Evolutionary conservation across 116 monocot genomes (phyloP).

Genomic region (Zostera marina): DNA sequence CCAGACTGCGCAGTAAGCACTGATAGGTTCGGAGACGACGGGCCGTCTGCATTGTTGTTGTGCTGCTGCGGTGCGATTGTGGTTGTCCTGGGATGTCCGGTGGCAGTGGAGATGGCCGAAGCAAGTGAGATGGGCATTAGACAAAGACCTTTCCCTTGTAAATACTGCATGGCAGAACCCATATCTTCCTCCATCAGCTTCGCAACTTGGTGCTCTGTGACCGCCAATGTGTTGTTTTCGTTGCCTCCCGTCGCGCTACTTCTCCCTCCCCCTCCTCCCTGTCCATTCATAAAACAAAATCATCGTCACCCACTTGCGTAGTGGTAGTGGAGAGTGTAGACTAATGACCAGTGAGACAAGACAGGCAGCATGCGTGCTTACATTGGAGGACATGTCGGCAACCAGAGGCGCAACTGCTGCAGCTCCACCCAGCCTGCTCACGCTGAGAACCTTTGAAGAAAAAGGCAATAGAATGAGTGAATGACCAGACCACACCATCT

Average conservation of each 20-base stretch:
- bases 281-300: not conserved
- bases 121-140: constrained; percentile 51
- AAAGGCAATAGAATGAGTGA: no score
- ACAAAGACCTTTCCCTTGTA: constrained; percentile 75
- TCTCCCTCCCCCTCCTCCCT: constrained; percentile 1
- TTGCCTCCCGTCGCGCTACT: constrained; percentile 7
- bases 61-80: not conserved
- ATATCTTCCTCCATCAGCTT: constrained; percentile 99
- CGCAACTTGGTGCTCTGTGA: constrained; percentile 87
- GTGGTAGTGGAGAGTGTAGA: no score
- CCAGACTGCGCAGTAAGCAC: constrained; percentile 63
- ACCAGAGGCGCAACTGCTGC: constrained; percentile 72
- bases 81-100: constrained; percentile 6
- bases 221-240: constrained; percentile 40
- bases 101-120: constrained; percentile 48
- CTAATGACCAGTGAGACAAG: no score
- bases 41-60: constrained; percentile 16
- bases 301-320: not conserved
- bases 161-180: constrained; percentile 97
- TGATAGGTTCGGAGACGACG: constrained; percentile 47
- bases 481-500: no score
- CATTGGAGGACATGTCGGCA: constrained; percentile 64
- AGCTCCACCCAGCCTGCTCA: constrained; percentile 95
- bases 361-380: constrained; percentile 10
- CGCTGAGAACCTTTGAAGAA: constrained; percentile 68